Percentiles rank a stretch among this genome's conserved stretches.
These are phyloP conservation scores for Clohesyomyces aquaticus DNA, from an alignment of 495 filamentous ascomycete genomes.

Conservation along the genomic window DNA sequence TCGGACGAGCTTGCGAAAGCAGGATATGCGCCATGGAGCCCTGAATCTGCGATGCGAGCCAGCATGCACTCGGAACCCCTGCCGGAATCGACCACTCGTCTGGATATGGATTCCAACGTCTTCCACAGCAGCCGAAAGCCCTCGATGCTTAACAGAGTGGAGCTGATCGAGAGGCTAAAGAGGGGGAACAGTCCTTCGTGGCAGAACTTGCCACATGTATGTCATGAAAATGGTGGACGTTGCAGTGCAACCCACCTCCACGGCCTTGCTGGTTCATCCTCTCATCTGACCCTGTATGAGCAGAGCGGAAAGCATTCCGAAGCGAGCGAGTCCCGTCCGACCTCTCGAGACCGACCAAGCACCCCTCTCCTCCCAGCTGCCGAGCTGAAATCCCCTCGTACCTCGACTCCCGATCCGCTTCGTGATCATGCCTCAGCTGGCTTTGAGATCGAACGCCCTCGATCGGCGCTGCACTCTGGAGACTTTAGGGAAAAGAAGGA, in stretches of 20 bases:
- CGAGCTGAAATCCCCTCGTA: slow-evolving; percentile 27
- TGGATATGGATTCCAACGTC: slow-evolving; percentile 2
- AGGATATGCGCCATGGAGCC: background rate
- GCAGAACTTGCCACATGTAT: slow-evolving; percentile 60
- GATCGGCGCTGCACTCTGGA: slow-evolving; percentile 85
- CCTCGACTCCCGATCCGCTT: slow-evolving; percentile 38
- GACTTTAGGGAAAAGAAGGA: slow-evolving; percentile 66
- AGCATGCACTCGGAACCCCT: background rate
- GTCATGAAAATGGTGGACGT: too few relatives aligned
- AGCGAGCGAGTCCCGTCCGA: slow-evolving; percentile 18
- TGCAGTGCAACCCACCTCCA: too few relatives aligned
- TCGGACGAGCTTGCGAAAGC: slow-evolving; percentile 5
- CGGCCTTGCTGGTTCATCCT: too few relatives aligned
- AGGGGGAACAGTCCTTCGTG: slow-evolving; percentile 76
- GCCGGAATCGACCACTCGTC: background rate
- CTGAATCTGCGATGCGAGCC: background rate
- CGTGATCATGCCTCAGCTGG: slow-evolving; percentile 48
- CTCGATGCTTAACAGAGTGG: slow-evolving; percentile 55
- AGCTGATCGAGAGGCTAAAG: slow-evolving; percentile 86
- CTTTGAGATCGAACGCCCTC: slow-evolving; percentile 75
- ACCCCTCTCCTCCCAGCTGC: slow-evolving; percentile 42
- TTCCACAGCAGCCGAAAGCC: slow-evolving; percentile 26
- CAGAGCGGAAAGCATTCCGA: slow-evolving; percentile 18
- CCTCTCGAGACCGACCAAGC: slow-evolving; percentile 30
- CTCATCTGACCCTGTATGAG: slow-evolving; percentile 15